Evolutionary conservation across 768 basidiomycete genomes (phyloP).

Genomic region (Boletus insuetus): DNA sequence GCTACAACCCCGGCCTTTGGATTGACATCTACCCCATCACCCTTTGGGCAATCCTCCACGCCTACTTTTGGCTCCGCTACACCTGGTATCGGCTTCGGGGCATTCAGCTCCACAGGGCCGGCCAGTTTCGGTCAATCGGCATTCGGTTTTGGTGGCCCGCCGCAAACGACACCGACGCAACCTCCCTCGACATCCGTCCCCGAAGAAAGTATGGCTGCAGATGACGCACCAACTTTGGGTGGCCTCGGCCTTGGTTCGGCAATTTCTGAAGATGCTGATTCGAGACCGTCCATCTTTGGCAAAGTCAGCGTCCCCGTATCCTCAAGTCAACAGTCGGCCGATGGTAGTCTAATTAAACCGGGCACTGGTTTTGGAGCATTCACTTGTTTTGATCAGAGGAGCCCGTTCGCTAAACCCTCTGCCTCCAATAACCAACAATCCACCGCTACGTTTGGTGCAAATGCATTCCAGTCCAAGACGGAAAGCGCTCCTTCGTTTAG

Average conservation of each 20-base stretch:
- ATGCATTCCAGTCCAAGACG: constrained; percentile 11
- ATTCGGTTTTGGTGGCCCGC: constrained; percentile 20
- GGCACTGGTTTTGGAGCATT: constrained; percentile 37
- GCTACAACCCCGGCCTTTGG: constrained; percentile 12
- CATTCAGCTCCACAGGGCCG: constrained; percentile 30
- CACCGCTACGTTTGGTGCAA: constrained; percentile 14
- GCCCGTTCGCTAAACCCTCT: constrained; percentile 23
- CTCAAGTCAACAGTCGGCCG: constrained; percentile 15
- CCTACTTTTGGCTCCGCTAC: constrained; percentile 23
- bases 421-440: constrained; percentile 20
- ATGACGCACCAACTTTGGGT: constrained; percentile 30
- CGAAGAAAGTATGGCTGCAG: constrained; percentile 34
- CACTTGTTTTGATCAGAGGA: constrained; percentile 22
- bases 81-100: constrained; percentile 30
- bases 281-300: constrained; percentile 34
- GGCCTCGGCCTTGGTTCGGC: constrained; percentile 31
- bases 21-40: constrained; percentile 12
- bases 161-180: not conserved
- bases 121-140: constrained; percentile 33
- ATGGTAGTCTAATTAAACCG: constrained; percentile 29
- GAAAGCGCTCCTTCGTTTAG: constrained; percentile 25
- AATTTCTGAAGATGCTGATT: constrained; percentile 23
- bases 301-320: constrained; percentile 12
- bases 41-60: constrained; percentile 18
- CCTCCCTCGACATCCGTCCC: constrained; percentile 9